Percentiles rank a stretch among this genome's conserved stretches.
phyloP scores from a whole-genome alignment of 2,329 filamentous ascomycete species.

The Monosporascus sp. region DNA sequence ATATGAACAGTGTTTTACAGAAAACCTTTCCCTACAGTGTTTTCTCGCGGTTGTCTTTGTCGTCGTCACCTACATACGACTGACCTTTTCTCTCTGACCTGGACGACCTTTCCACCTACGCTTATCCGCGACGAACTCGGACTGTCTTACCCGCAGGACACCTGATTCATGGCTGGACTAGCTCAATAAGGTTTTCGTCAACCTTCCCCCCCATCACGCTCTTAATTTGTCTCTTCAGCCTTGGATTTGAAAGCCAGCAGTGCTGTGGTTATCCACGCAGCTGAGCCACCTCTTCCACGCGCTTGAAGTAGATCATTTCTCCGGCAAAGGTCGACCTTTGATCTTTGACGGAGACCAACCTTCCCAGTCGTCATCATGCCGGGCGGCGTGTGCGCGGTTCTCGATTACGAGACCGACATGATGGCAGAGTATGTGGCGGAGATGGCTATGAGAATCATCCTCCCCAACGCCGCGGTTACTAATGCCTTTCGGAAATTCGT shows the following conservation, averaged over 20 bases:
- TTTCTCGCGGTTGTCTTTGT: not conserved
- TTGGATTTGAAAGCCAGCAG: slow-evolving; percentile 27
- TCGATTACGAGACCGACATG: slow-evolving; percentile 94
- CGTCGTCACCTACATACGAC: not conserved
- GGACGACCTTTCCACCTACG: not conserved
- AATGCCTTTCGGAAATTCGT: slow-evolving; percentile 87
- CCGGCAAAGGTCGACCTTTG: slow-evolving; percentile 23
- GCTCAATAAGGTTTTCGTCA: slow-evolving; percentile 29
- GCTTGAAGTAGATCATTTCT: slow-evolving; percentile 34
- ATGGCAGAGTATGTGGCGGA: slow-evolving; percentile 95
- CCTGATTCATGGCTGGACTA: slow-evolving; percentile 31
- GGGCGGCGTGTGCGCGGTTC: slow-evolving; percentile 85
- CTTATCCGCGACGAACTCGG: not conserved
- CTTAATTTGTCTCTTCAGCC: slow-evolving; percentile 31
- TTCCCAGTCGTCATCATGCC: slow-evolving; percentile 46
- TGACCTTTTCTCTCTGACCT: not conserved
- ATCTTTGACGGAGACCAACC: slow-evolving; percentile 23
- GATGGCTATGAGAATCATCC: slow-evolving; percentile 63
- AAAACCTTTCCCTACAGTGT: not conserved
- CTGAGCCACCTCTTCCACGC: slow-evolving; percentile 28
- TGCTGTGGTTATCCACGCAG: slow-evolving; percentile 18
- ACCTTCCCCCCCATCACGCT: slow-evolving; percentile 14
- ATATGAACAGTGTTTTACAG: not conserved
- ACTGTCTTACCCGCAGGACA: slow-evolving; percentile 1
- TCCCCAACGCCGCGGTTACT: slow-evolving; percentile 50